A percentile compares a stretch with the other conserved stretches of the same genome.
phyloP scores from a whole-genome alignment of 768 basidiomycete genomes.

The Chalciporus pseudorubinellus region DNA sequence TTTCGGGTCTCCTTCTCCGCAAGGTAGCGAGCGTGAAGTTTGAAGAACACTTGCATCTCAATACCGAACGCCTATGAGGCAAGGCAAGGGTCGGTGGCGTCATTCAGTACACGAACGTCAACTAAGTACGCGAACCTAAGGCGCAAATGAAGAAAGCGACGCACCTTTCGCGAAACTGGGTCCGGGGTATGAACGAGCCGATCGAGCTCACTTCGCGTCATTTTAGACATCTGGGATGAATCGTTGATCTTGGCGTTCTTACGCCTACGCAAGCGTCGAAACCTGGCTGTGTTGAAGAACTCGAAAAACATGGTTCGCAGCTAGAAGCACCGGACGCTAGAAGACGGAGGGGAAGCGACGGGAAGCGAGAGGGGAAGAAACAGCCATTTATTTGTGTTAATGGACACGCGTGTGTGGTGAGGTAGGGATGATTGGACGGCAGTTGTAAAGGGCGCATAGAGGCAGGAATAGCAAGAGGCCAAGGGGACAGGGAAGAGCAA shows the following conservation, averaged over 20 bases:
- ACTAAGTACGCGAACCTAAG: conserved; percentile 38
- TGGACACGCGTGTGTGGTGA: conserved; percentile 21
- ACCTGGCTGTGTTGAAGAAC: conserved; percentile 34
- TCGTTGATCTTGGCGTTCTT: conserved; percentile 50
- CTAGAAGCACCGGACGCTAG: not conserved
- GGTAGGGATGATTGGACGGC: conserved; percentile 1
- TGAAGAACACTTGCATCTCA: conserved; percentile 96
- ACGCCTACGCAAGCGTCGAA: conserved; percentile 38
- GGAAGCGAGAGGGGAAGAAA: conserved; percentile 24
- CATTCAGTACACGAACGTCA: not conserved
- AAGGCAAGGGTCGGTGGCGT: conserved; percentile 13
- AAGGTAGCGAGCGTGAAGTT: conserved; percentile 93
- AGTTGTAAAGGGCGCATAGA: conserved; percentile 6
- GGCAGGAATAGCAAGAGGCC: not conserved
- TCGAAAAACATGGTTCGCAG: conserved; percentile 15
- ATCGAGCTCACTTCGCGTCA: conserved; percentile 68
- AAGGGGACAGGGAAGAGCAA: not conserved
- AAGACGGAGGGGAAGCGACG: conserved; percentile 19
- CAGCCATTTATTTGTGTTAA: conserved; percentile 19
- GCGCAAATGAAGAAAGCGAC: conserved; percentile 25
- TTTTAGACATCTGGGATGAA: conserved; percentile 35
- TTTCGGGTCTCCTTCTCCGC: conserved; percentile 80
- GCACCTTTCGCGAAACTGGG: conserved; percentile 55
- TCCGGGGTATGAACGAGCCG: conserved; percentile 62
- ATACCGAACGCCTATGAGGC: conserved; percentile 64